phyloP scores from a whole-genome alignment of 345 rosid genomes.

The Populus davidiana region DNA sequence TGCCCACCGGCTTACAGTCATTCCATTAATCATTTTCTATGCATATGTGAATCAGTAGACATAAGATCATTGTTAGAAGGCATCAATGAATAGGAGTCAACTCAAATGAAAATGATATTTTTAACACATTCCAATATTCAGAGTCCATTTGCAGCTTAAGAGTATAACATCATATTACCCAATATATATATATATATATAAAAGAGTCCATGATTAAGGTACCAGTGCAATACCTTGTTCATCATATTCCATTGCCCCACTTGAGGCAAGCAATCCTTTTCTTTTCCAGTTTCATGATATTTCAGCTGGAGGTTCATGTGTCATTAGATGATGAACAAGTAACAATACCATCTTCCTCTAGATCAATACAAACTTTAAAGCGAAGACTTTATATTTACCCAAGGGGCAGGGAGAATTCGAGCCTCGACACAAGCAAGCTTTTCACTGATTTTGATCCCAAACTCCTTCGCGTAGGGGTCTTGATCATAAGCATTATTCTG shows the following conservation, averaged over 20 bases:
- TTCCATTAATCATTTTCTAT: constrained; percentile 98
- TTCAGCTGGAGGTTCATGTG: constrained; percentile 58
- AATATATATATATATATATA: too few relatives aligned
- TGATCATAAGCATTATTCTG: constrained; percentile 84
- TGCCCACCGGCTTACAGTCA: constrained; percentile 93
- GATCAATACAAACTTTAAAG: background rate
- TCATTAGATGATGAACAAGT: constrained; percentile 6
- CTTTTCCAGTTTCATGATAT: constrained; percentile 96
- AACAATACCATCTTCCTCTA: background rate
- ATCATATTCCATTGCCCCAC: constrained; percentile 99
- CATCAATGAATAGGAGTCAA: background rate
- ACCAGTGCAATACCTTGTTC: constrained; percentile 63
- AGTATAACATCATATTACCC: background rate
- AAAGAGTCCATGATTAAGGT: background rate
- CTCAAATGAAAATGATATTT: background rate
- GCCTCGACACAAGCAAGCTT: constrained; percentile 94
- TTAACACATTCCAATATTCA: background rate
- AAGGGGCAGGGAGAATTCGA: constrained; percentile 98
- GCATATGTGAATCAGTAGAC: constrained; percentile 6
- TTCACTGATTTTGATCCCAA: constrained; percentile 88
- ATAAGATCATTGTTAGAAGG: constrained; percentile 13
- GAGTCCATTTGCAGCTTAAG: background rate
- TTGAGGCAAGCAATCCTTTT: constrained; percentile 95
- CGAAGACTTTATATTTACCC: constrained; percentile 52
- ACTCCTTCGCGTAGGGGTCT: constrained; percentile 96